Evolutionary conservation across 345 rosid species (phyloP), one percentile per base, ranked within the genome.

Genomic region (Capsella bursapastoris): DNA sequence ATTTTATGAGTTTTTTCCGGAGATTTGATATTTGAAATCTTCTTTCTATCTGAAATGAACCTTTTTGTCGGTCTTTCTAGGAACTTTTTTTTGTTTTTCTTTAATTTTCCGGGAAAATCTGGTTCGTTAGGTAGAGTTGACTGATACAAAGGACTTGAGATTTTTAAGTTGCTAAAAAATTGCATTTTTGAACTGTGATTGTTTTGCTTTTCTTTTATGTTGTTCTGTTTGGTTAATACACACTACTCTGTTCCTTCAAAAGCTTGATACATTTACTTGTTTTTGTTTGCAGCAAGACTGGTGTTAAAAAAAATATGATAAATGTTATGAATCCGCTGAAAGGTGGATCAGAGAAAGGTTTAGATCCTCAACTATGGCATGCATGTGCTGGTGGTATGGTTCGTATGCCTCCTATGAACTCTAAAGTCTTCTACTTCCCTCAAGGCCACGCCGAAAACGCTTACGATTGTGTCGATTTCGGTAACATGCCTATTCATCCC

Each of bases 341-440:
- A 82, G 77, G 67, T 64, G 52, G 79, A 53, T 55, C 64, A 64
- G 97, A 88, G 59, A 85, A 81, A 60, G 84, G 88, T 56, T 82
- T 95, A 72, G 99, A 90, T 84, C 85, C 99, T 66, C 97, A 90
- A 52, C 84, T 95, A 16, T 95, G 99, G 99, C 99, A 92, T 83
- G 99, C 98, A 69, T 95, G 99, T 77, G 99, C 98, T 57, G 99
- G 99, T 74, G 85, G 93, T 14, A 90, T 92, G 99, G 94, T 92
- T 41, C 93, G 89, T 73, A 92, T 95, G 88, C 99, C 99, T 13
- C 76, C 89, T 28, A 43, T 85, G 52, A 87, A 84, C 85, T 83
- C 98, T 2, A 90, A 84, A 79, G 94, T 92, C 41, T 80, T 81
- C 57, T 95, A 95, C 55, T 95, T 95, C 59, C 97, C 99, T 41